Percentiles rank a stretch among this genome's conserved stretches.
These are phyloP conservation scores for Beauveria bassiana DNA, from an alignment of 2,329 filamentous ascomycete genomes.

Conservation along the genomic window DNA sequence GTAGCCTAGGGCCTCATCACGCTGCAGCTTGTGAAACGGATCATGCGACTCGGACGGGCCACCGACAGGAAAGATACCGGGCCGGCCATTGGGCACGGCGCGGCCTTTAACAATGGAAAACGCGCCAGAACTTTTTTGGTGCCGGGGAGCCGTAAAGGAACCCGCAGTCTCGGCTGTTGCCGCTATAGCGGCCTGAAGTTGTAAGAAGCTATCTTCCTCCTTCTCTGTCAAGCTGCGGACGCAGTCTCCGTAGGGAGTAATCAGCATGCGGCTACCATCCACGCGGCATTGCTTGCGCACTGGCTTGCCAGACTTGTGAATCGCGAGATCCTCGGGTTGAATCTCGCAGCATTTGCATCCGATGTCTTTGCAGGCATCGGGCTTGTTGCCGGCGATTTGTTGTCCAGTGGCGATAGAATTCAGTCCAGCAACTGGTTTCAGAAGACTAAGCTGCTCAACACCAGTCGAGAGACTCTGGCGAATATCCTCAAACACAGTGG, in stretches of 20 bases:
- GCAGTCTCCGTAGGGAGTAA: slow-evolving; percentile 70
- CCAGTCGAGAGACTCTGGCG: slow-evolving; percentile 25
- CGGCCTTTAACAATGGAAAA: slow-evolving; percentile 58
- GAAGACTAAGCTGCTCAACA: slow-evolving; percentile 28
- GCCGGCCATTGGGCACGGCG: slow-evolving; percentile 55
- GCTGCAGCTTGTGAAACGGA: slow-evolving; percentile 56
- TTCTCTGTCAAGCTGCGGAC: slow-evolving; percentile 62
- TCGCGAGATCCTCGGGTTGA: slow-evolving; percentile 42
- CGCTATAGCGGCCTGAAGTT: slow-evolving; percentile 55
- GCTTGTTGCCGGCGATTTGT: slow-evolving; percentile 13
- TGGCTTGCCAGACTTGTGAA: slow-evolving; percentile 47
- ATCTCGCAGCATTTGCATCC: slow-evolving; percentile 34
- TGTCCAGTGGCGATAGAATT: background rate
- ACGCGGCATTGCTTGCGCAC: slow-evolving; percentile 51
- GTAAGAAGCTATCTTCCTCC: slow-evolving; percentile 63
- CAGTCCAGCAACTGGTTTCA: slow-evolving; percentile 26
- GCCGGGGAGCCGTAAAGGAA: slow-evolving; percentile 47
- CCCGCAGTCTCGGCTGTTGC: slow-evolving; percentile 42
- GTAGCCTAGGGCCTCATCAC: slow-evolving; percentile 58
- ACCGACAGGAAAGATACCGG: slow-evolving; percentile 51
- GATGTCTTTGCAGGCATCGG: slow-evolving; percentile 28
- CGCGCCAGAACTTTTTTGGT: slow-evolving; percentile 45
- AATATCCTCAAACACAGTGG: slow-evolving; percentile 29
- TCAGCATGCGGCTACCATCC: slow-evolving; percentile 59
- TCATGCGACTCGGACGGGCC: slow-evolving; percentile 43